Percentiles rank a stretch among this genome's conserved stretches.
These are phyloP conservation scores for Xerocomellus intermedius DNA, from an alignment of 768 basidiomycete genomes.

Conservation along the genomic window DNA sequence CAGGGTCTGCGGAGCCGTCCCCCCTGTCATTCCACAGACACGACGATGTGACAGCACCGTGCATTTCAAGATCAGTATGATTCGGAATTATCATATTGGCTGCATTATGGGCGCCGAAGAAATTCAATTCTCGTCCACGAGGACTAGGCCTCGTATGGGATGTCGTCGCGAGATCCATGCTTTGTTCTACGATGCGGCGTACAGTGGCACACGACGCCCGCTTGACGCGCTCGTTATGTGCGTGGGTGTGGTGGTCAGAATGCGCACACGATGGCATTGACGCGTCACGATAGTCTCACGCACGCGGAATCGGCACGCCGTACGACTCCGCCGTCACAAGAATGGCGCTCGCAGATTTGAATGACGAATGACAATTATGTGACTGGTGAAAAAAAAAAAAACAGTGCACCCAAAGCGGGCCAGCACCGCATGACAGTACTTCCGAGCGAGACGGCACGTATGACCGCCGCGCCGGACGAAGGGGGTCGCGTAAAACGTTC, in stretches of 20 bases:
- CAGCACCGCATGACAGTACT: not conserved
- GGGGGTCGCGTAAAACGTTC: too few relatives aligned
- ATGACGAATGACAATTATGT: not conserved
- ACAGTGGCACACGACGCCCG: not conserved
- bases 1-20: too few relatives aligned
- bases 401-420: not conserved
- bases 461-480: constrained; percentile 4
- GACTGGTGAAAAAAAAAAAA: not conserved
- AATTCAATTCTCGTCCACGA: not conserved
- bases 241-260: not conserved
- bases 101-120: not conserved
- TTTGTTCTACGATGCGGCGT: not conserved
- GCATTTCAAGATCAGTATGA: too few relatives aligned
- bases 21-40: too few relatives aligned
- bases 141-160: not conserved
- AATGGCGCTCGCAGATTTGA: not conserved
- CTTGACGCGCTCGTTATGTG: not conserved
- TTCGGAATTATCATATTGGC: not conserved
- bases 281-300: not conserved
- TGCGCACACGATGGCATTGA: not conserved
- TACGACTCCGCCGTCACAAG: not conserved
- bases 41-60: constrained; percentile 1
- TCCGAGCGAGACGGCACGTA: not conserved
- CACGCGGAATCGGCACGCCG: not conserved
- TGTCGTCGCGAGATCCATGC: not conserved